Evolutionary conservation across 2,329 filamentous ascomycete genomes (phyloP), one percentile per base, ranked within the genome.

Genomic region (Epichloe typhina): DNA sequence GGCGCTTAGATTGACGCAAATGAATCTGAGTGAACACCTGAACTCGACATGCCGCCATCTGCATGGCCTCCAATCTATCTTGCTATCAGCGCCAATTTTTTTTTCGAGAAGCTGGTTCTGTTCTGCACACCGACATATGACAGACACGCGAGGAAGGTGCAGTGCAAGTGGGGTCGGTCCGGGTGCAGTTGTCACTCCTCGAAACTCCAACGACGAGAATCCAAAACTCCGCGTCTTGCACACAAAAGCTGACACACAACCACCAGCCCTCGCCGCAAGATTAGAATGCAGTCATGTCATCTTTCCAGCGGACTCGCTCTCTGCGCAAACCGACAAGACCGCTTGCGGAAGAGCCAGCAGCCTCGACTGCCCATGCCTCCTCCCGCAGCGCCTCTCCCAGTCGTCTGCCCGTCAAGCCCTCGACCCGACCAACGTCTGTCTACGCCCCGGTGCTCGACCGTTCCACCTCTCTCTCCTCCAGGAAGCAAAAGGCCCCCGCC

Each of bases 331-430:
- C 19, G 49, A 54, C 41, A 53, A 51, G 44, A 23, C 55, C 39
- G 23, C 49, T 43, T 43, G 47, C 51, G 33, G 53, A 33, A 35
- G 56, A 15, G 5, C 33, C 57, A 7, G 46, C 46, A 47, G 33
- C 46, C 56, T 26, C 47, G 57, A 50, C 45, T 5, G 15, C 40
- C 15, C n/a, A 42, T 54, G 19, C 19, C 19, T 49, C 54, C 61
- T 63, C 60, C 26, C 65, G 69, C 51, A 70, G 62, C 56, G 59
- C 56, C 17, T 77, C 75, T 9, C 74, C 75, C 2, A 78, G 71
- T 58, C 69, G 74, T 39, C 64, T 78, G 35, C 74, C 74, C 39
- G 61, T 72, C 56, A 76, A 74, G 58, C 72, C 71, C 35, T 56
- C 60, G 46, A 61, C 65, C 23, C 62, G 68, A 40, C 63, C 63